A percentile compares a stretch with the other conserved stretches of the same genome.
Evolutionary conservation across 345 rosid species (phyloP).

Genomic region (Salix koriyanagi): DNA sequence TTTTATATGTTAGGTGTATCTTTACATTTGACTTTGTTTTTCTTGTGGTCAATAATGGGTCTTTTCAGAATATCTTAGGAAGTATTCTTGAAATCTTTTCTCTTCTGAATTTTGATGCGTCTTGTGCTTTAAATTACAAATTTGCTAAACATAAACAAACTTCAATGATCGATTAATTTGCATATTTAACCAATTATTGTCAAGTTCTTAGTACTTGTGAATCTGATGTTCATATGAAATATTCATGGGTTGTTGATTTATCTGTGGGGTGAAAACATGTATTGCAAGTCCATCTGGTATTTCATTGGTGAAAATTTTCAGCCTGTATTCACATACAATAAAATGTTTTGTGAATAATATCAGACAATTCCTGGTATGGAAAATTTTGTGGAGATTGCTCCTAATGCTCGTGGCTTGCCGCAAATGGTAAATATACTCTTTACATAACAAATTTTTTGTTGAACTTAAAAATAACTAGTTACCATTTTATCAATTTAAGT

Average conservation of each 20-base stretch:
- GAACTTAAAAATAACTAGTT: background rate
- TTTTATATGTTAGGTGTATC: background rate
- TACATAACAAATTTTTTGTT: background rate
- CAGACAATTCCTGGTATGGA: constrained; percentile 96
- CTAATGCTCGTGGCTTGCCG: constrained; percentile 75
- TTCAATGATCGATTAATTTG: background rate
- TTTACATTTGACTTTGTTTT: background rate
- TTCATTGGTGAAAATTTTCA: background rate
- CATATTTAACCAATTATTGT: background rate
- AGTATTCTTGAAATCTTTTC: background rate
- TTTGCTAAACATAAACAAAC: background rate
- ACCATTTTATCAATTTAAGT: background rate
- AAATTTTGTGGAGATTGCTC: constrained; percentile 50
- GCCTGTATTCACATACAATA: background rate
- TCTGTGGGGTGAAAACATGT: background rate
- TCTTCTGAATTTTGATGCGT: constrained; percentile 1
- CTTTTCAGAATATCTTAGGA: background rate
- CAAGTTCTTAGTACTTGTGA: background rate
- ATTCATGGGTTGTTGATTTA: background rate
- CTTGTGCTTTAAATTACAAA: background rate
- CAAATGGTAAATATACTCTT: constrained; percentile 63
- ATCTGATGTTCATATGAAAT: background rate
- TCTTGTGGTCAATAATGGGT: background rate
- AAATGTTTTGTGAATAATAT: constrained; percentile 7
- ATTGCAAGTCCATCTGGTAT: background rate